Evolutionary conservation across 1,284 basidiomycete genomes (phyloP).

Genomic region (Phylloporus gajari): DNA sequence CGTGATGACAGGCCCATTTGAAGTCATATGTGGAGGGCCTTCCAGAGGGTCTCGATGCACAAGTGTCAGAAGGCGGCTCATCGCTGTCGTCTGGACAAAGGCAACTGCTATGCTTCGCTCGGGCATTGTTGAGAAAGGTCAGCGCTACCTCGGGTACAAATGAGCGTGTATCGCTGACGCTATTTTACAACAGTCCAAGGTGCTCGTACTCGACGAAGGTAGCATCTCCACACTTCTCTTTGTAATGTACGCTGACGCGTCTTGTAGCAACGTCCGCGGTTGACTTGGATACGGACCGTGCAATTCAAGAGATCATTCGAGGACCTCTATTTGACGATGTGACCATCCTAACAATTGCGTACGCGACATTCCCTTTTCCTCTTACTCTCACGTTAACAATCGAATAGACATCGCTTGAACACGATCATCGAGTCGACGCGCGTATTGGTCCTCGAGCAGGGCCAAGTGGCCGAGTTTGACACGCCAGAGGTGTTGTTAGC

Average conservation of each 20-base stretch:
- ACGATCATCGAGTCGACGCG: conserved; percentile 90
- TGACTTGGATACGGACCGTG: conserved; percentile 89
- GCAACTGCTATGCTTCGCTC: neutral
- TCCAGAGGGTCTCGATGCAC: conserved; percentile 78
- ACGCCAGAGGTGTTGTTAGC: conserved; percentile 36
- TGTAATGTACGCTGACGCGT: neutral
- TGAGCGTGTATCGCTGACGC: neutral
- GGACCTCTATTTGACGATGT: conserved; percentile 75
- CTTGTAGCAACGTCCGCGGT: conserved; percentile 79
- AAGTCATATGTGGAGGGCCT: conserved; percentile 79
- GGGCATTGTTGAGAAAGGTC: conserved; percentile 53
- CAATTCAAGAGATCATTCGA: conserved; percentile 84
- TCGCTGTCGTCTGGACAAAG: conserved; percentile 59
- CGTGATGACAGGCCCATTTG: conserved; percentile 60
- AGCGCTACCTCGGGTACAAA: neutral
- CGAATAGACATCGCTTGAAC: conserved; percentile 81
- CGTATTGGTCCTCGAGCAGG: conserved; percentile 61
- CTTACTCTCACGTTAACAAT: neutral
- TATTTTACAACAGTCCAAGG: conserved; percentile 65
- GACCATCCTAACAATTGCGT: conserved; percentile 89
- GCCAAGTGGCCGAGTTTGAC: conserved; percentile 57
- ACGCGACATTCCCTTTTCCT: conserved; percentile 29
- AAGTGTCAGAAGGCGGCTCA: conserved; percentile 82
- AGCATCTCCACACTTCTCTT: conserved; percentile 10
- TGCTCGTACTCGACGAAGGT: conserved; percentile 93